Percentiles rank a stretch among this genome's conserved stretches.
Conservation (phyloP, 1,139 yeast genomes). For the Geotrichum siamense region DNA sequence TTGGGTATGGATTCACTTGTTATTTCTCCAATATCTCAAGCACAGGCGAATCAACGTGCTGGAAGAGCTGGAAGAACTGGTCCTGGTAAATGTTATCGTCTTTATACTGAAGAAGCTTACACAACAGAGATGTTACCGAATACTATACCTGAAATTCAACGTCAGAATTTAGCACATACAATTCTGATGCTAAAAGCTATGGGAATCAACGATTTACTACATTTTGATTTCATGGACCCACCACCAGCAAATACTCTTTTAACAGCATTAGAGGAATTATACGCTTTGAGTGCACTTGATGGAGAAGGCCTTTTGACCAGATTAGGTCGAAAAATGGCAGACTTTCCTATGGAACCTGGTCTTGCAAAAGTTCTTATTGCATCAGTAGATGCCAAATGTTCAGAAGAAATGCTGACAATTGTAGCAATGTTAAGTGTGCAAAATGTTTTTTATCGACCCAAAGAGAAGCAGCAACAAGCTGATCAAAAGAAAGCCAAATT, state of each 20-base stretch:
- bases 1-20: conserved; percentile 84
- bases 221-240: conserved; percentile 91
- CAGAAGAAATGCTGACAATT: conserved; percentile 76
- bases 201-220: conserved; percentile 67
- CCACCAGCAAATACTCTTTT: conserved; percentile 74
- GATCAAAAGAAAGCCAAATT: conserved; percentile 74
- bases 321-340: conserved; percentile 78
- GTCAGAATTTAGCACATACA: conserved; percentile 78
- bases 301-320: conserved; percentile 67
- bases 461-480: conserved; percentile 68
- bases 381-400: conserved; percentile 67
- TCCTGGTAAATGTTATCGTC: conserved; percentile 74
- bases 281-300: conserved; percentile 74
- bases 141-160: conserved; percentile 88
- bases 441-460: conserved; percentile 74
- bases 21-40: conserved; percentile 76
- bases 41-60: conserved; percentile 86
- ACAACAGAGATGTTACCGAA: conserved; percentile 67
- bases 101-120: conserved; percentile 69
- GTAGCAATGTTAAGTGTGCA: conserved; percentile 92
- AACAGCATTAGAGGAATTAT: conserved; percentile 76
- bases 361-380: conserved; percentile 73
- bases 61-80: conserved; percentile 97
- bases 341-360: conserved; percentile 93
- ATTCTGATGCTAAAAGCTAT: conserved; percentile 66